Conservation (phyloP, 176 grass and related monocot genomes). For the Puccinellia tenuiflora region DNA sequence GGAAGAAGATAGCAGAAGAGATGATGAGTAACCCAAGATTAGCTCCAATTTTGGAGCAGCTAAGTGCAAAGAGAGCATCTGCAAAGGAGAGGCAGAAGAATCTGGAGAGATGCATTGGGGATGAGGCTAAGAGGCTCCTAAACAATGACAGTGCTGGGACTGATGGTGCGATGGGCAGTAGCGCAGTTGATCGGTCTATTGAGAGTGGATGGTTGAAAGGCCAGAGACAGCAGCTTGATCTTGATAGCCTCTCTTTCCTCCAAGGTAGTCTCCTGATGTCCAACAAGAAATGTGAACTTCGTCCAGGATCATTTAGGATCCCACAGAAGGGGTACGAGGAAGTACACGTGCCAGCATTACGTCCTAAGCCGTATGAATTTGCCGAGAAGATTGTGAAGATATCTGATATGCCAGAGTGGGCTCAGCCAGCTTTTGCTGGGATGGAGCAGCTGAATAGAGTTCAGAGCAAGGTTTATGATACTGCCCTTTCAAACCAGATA, state of each 20-base stretch:
- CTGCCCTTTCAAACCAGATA: conserved; percentile 73
- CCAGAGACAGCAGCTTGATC: conserved; percentile 73
- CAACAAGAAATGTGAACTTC: conserved; percentile 81
- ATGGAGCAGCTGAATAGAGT: conserved; percentile 90
- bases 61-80: conserved; percentile 82
- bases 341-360: conserved; percentile 68
- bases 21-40: conserved; percentile 53
- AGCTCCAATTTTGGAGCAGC: conserved; percentile 69
- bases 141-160: conserved; percentile 40
- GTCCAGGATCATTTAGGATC: conserved; percentile 55
- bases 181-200: conserved; percentile 37
- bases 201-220: conserved; percentile 86
- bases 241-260: conserved; percentile 74
- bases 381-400: conserved; percentile 84
- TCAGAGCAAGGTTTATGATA: conserved; percentile 87
- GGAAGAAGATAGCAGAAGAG: conserved; percentile 81
- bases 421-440: conserved; percentile 62
- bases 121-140: conserved; percentile 82
- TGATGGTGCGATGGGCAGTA: conserved; percentile 38
- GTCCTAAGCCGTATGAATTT: conserved; percentile 50
- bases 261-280: conserved; percentile 89
- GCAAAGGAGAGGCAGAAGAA: conserved; percentile 81
- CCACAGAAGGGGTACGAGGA: conserved; percentile 85
- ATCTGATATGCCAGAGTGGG: conserved; percentile 67
- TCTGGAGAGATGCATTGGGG: conserved; percentile 75